Evolutionary conservation across 2,329 filamentous ascomycete species (phyloP), one percentile per base, ranked within the genome.

Genomic region (Cladorrhinum sp.): DNA sequence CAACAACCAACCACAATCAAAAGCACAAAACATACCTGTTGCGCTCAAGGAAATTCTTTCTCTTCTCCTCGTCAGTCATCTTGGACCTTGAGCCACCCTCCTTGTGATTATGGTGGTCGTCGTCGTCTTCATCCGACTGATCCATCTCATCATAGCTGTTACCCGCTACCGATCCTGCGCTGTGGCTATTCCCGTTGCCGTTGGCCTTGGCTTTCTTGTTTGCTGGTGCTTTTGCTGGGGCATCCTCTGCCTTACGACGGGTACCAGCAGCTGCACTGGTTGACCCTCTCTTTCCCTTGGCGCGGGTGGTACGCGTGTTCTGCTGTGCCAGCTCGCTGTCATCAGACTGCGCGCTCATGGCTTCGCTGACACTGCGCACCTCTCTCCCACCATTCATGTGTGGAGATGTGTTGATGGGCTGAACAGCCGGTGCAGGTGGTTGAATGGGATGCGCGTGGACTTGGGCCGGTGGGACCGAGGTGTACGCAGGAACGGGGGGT

Each of bases 1-100:
- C 5, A 24, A n/a, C 20, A 8, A 30, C 16, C 49, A 14, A 51
- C 53, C 20, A 14, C 49, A 54, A 21, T 50, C n/a, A 78, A 85
- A 70, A 86, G 96, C 93, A 9, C 49, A 57, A 26, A 53, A 78
- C 86, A 70, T 86, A 96, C 94, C 94, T 87, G 75, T 99, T 99
- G 26, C 95, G 84, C 73, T 99, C 95, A 2, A 99, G 80, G 75
- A 99, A 99, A 73, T 98, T 99, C 79, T 96, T 96, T 48, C 95
- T 85, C 80, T 99, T 99, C 79, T 99, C 95, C 72, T 98, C 95
- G 60, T 98, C 95, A 0, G 93, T 97, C 92, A 97, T 96, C 80
- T 96, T 97, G 0, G 75, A 72, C 74, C 87, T 89, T 14, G 62
- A 85, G 46, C 81, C 82, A 5, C 84, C 80, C 50, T 85, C 82